A percentile compares a stretch with the other conserved stretches of the same genome.
Conservation (phyloP, 306 rosid species). For the Dryas octopetala region DNA sequence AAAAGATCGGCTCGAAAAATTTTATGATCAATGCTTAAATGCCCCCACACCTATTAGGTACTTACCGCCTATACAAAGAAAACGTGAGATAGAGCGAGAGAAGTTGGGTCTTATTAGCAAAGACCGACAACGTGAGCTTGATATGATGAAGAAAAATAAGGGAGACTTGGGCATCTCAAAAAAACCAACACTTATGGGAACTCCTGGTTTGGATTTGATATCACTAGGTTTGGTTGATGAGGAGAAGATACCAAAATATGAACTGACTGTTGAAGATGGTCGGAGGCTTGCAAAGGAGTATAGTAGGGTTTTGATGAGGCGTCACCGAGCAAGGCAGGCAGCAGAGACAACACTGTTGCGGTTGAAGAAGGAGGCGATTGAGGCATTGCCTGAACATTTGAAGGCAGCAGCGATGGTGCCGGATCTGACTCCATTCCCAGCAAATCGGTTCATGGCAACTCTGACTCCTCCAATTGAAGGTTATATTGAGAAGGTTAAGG, state of each 20-base stretch:
- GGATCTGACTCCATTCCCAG: conserved; percentile 72
- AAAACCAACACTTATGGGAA: conserved; percentile 60
- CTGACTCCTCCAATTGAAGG: conserved; percentile 86
- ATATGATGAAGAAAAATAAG: conserved; percentile 49
- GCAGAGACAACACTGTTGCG: conserved; percentile 61
- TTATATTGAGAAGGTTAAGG: conserved; percentile 64
- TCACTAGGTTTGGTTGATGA: conserved; percentile 76
- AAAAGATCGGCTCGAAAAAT: conserved; percentile 46
- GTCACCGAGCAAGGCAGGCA: conserved; percentile 74
- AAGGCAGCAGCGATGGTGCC: conserved; percentile 80
- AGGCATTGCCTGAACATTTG: conserved; percentile 75
- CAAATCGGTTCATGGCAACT: conserved; percentile 73
- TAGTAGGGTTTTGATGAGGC: conserved; percentile 82
- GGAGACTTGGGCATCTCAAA: conserved; percentile 48
- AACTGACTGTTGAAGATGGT: conserved; percentile 76
- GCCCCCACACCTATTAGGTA: conserved; percentile 73
- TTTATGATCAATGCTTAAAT: conserved; percentile 60
- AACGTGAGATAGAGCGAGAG: conserved; percentile 66
- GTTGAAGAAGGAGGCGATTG: conserved; percentile 78
- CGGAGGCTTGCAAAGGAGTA: conserved; percentile 82
- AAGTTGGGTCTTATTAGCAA: conserved; percentile 86
- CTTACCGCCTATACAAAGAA: conserved; percentile 40
- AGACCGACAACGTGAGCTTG: conserved; percentile 69
- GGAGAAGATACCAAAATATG: conserved; percentile 69
- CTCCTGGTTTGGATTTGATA: conserved; percentile 70